A percentile compares a stretch with the other conserved stretches of the same genome.
These are phyloP conservation scores for Clavaria fumosa DNA, from an alignment of 768 basidiomycete genomes.

Conservation along the genomic window DNA sequence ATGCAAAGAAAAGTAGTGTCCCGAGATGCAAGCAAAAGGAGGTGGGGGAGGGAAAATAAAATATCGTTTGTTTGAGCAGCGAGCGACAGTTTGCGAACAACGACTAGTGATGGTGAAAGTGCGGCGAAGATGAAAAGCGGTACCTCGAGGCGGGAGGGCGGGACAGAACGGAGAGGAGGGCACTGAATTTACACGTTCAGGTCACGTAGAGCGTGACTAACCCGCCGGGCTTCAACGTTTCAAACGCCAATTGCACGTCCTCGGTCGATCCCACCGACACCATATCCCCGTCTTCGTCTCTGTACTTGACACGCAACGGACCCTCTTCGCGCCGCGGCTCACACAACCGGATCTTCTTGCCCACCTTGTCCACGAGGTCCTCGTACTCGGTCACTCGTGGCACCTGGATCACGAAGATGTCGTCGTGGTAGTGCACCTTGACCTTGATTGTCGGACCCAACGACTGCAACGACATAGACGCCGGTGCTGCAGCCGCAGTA, in stretches of 20 bases:
- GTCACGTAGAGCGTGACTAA: conserved; percentile 74
- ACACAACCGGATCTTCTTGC: conserved; percentile 85
- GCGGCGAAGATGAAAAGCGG: too few relatives aligned
- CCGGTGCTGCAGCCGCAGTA: conserved; percentile 7
- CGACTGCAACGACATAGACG: conserved; percentile 7
- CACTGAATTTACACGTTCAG: conserved; percentile 22
- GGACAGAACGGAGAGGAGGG: conserved; percentile 5
- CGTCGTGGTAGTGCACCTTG: conserved; percentile 89
- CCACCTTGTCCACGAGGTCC: conserved; percentile 80
- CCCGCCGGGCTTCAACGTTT: conserved; percentile 61
- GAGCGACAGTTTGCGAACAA: too few relatives aligned
- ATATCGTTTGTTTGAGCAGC: too few relatives aligned
- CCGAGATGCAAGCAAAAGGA: too few relatives aligned
- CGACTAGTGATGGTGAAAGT: too few relatives aligned
- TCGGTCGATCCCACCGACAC: conserved; percentile 80
- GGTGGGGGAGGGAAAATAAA: too few relatives aligned
- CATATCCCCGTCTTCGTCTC: conserved; percentile 87
- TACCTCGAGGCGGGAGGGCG: conserved; percentile 10
- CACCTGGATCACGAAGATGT: conserved; percentile 90
- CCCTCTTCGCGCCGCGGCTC: conserved; percentile 67
- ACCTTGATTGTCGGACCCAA: conserved; percentile 55
- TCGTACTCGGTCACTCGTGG: conserved; percentile 62
- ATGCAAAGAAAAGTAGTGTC: too few relatives aligned
- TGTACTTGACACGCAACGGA: conserved; percentile 77
- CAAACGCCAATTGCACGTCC: conserved; percentile 90